Evolutionary conservation across 768 basidiomycete genomes (phyloP).

Genomic region (Podaxis sp.): DNA sequence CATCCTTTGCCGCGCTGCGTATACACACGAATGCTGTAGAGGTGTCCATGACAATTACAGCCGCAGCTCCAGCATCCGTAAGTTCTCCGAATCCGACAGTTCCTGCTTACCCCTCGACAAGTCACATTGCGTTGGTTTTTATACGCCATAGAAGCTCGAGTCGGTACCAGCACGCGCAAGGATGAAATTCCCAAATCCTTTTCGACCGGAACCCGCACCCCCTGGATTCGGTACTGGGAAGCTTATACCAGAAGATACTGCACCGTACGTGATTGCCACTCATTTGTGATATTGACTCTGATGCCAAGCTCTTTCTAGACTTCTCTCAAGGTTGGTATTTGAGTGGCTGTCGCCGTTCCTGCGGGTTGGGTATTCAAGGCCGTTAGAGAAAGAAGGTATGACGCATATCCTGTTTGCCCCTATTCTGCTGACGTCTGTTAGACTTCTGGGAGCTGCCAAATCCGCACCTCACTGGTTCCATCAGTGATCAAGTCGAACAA

Average conservation of each 20-base stretch:
- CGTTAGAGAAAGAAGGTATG: conserved; percentile 49
- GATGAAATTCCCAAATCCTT: conserved; percentile 36
- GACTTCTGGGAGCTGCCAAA: conserved; percentile 50
- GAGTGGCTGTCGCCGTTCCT: conserved; percentile 50
- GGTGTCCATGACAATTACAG: background rate
- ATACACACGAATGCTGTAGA: background rate
- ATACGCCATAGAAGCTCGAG: background rate
- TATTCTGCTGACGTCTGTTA: conserved; percentile 19
- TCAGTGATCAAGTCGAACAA: conserved; percentile 38
- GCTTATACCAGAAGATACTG: conserved; percentile 39
- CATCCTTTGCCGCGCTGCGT: background rate
- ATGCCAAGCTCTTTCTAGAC: conserved; percentile 20
- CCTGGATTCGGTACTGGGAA: conserved; percentile 48
- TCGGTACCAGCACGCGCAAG: background rate
- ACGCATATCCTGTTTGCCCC: background rate
- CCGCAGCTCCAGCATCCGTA: background rate
- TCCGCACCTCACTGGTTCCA: conserved; percentile 28
- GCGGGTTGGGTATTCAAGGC: conserved; percentile 48
- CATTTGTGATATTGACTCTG: background rate
- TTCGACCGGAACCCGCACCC: conserved; percentile 45
- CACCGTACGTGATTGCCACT: conserved; percentile 30
- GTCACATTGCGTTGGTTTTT: background rate
- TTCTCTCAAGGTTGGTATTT: conserved; percentile 40
- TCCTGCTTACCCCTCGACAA: background rate
- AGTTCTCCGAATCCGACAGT: background rate